Evolutionary conservation across 1,284 basidiomycete species (phyloP).

Genomic region (Apiotrichum siamense): DNA sequence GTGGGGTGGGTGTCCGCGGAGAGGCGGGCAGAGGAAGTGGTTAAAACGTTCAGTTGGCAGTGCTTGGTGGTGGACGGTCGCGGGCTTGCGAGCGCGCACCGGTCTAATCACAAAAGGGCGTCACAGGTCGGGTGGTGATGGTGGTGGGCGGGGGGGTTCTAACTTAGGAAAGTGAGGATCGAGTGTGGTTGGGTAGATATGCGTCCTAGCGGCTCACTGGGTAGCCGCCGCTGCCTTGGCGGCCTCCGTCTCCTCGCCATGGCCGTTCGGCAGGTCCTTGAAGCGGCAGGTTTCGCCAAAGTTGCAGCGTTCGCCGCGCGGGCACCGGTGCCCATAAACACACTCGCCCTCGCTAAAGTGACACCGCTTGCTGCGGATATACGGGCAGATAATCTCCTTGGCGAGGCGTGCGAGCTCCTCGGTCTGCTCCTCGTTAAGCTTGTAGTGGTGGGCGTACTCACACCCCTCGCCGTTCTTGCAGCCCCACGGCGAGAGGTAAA

Average conservation of each 20-base stretch:
- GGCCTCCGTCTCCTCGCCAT: constrained; percentile 22
- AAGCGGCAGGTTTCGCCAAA: constrained; percentile 39
- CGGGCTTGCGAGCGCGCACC: too few species aligned
- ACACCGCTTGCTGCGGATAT: constrained; percentile 29
- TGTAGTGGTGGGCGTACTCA: constrained; percentile 37
- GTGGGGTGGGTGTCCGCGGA: too few species aligned
- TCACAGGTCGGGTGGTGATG: too few species aligned
- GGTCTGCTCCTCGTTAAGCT: constrained; percentile 32
- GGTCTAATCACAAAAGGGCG: too few species aligned
- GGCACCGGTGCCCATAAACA: constrained; percentile 39
- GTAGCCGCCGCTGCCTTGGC: background rate
- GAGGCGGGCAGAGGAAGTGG: too few species aligned
- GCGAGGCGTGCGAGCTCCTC: constrained; percentile 33
- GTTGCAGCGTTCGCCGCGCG: constrained; percentile 26
- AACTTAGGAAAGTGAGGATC: too few species aligned
- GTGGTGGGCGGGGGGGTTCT: too few species aligned
- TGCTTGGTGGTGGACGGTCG: too few species aligned
- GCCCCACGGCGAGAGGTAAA: constrained; percentile 24
- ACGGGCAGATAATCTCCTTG: constrained; percentile 40
- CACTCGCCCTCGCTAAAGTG: constrained; percentile 36
- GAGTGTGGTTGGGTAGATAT: too few species aligned
- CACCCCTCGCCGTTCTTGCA: constrained; percentile 37
- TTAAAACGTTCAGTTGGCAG: too few species aligned
- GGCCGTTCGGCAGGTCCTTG: constrained; percentile 30
- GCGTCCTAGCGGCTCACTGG: too few species aligned